phyloP scores from a whole-genome alignment of 495 filamentous ascomycete genomes.

The Astrocystis sublimbata region DNA sequence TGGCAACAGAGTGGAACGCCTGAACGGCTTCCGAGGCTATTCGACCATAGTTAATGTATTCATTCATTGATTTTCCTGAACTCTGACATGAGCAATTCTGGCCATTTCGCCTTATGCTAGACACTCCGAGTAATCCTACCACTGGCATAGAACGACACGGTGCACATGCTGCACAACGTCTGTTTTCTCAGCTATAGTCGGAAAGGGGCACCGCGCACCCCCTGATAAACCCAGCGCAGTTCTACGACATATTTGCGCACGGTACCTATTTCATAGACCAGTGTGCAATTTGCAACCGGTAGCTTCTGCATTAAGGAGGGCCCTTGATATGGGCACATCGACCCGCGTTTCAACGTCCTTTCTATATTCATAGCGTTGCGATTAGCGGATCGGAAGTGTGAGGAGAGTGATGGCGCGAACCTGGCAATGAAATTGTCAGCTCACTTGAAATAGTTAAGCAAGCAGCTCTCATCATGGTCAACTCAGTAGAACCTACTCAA shows the following conservation, averaged over 20 bases:
- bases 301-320: neutral
- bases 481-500: neutral
- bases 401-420: neutral
- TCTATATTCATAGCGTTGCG: neutral
- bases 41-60: too few relatives aligned
- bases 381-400: neutral
- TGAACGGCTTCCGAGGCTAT: too few relatives aligned
- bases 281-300: neutral
- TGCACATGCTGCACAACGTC: neutral
- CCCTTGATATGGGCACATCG: neutral
- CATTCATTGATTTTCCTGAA: too few relatives aligned
- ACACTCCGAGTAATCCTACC: neutral
- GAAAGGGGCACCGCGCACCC: neutral
- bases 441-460: neutral
- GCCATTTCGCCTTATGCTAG: neutral
- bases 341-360: neutral
- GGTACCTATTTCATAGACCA: neutral
- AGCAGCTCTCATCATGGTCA: neutral
- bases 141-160: neutral
- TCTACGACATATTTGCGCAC: neutral
- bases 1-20: too few relatives aligned
- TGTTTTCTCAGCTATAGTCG: neutral
- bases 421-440: neutral
- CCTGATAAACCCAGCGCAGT: neutral
- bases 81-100: neutral